A percentile compares a stretch with the other conserved stretches of the same genome.
These are phyloP conservation scores for Scheffersomyces illinoinensis DNA, from an alignment of 1,139 yeast species.

Conservation along the genomic window DNA sequence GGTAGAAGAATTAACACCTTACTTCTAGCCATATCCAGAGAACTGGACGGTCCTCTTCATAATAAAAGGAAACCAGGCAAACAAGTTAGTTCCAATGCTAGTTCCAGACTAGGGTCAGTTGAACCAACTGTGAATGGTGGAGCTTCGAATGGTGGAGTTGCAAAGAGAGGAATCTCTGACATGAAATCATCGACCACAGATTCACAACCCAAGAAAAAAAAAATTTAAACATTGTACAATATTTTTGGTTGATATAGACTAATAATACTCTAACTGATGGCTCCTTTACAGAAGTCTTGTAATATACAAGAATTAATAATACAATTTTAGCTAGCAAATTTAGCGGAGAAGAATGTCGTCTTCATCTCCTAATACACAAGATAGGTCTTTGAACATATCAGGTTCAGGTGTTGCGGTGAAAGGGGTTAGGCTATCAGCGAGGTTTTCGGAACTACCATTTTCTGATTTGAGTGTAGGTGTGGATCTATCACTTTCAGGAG, in stretches of 20 bases:
- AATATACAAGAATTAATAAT: not conserved
- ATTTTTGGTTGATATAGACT: not conserved
- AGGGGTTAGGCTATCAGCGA: not conserved
- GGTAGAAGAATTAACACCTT: constrained; percentile 82
- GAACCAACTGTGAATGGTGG: constrained; percentile 24
- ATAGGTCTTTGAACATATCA: not conserved
- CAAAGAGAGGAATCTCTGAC: constrained; percentile 10
- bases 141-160: constrained; percentile 5
- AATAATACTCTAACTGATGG: not conserved
- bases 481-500: not conserved
- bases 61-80: constrained; percentile 34
- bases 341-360: not conserved
- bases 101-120: constrained; percentile 35
- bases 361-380: not conserved
- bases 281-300: not conserved
- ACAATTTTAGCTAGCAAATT: not conserved
- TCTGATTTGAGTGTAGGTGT: not conserved
- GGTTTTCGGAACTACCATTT: not conserved
- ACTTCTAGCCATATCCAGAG: constrained; percentile 75
- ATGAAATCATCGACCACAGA: not conserved
- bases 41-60: constrained; percentile 67
- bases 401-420: not conserved
- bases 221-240: not conserved
- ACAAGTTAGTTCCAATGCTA: constrained; percentile 22
- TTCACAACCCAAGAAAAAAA: constrained; percentile 5